Evolutionary conservation across 2,329 filamentous ascomycete genomes (phyloP), one percentile per base, ranked within the genome.

Genomic region (Colletotrichum eleusines): DNA sequence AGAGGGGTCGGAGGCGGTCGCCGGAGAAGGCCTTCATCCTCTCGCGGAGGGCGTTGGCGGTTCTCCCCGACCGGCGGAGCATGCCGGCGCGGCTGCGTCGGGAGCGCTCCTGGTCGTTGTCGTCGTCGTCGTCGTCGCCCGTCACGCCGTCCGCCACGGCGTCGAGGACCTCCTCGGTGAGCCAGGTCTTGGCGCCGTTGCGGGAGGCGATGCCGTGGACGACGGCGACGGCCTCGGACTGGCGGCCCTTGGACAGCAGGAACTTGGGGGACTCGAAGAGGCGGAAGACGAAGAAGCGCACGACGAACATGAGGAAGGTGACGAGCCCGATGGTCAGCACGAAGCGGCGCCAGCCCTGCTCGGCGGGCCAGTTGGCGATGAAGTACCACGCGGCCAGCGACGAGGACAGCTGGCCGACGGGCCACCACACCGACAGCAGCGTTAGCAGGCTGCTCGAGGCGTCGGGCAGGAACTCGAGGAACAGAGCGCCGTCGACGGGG

Each of bases 251-350:
- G 26, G 90, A 92, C 12, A 97, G 87, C 31, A 97, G 84, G 76
- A 90, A 97, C 78, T 96, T 96, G 55, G 94, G 94, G 7, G 94
- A 96, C 78, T 97, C 94, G 77, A 92, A 93, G 16, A 97, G 87
- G 71, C 91, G 89, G 81, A 97, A 97, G 71, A 94, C 77, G 80
- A 94, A 91, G 84, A 94, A 94, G 23, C 94, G 93, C 72, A 90
- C 82, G 60, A 92, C 79, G 76, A 95, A 97, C 91, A 96, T 94
- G 80, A 84, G 79, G 73, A 96, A 89, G 0, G 93, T 96, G 73
- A 90, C 81, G 42, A 91, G 82, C 57, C 94, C 94, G 26, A 95
- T 89, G 1, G 90, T 89, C 62, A 91, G 83, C 63, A 94, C 83
- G 63, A 95, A 89, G 73, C 91, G 90, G 28, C 94, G 87, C 94